Base-by-base conservation (phyloP, 768 basidiomycete species). In the Pluteus cervinus region DNA sequence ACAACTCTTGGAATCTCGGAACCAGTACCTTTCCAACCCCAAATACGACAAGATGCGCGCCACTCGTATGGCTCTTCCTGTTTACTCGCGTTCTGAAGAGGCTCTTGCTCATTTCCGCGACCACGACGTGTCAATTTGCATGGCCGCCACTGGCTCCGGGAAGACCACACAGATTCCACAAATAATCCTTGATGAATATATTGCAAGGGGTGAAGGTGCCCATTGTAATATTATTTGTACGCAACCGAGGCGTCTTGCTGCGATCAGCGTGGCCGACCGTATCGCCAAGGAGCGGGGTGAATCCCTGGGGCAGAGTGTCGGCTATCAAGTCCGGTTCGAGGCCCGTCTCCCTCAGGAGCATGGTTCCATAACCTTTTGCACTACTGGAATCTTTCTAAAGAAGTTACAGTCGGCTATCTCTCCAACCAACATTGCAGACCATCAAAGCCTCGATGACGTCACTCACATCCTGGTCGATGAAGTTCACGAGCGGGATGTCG, bases 101-200 rank as follows among this genome's bases (percentile, higher is more conserved):
- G 69, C 96, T 28, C 53, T 94, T 35, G 54, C 69, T 2, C 80
- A 83, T 43, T 79, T 97, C 47, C 61, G 66, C 14, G 61, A 74
- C 21, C 79, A 94, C 57, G 86, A 91, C 10, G 89, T 96, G 41
- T 86, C 86, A 1, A 79, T 94, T 48, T 79, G 83, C 47, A 85
- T 90, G 81, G 89, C 89, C 32, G 77, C 85, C 5, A 91, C 91
- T 2, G 89, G 90, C 24, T 91, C 88, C 1, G 90, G 92, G 1
- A 96, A 96, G 65, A 94, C 90, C 5, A 96, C 92, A 0, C 93
- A 97, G 57, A 76, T 96, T 17, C 93, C 93, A 4, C 93, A 96
- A 56, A 70, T 96, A 32, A 79, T 96, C 45, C 70, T 97, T 33
- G 92, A 97, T 50, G 74, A 85, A 29, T 81, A 73, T 51, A 91